These are phyloP conservation scores for Thelonectria rubi DNA, from an alignment of 2,329 filamentous ascomycete species.

Conservation along the genomic window DNA sequence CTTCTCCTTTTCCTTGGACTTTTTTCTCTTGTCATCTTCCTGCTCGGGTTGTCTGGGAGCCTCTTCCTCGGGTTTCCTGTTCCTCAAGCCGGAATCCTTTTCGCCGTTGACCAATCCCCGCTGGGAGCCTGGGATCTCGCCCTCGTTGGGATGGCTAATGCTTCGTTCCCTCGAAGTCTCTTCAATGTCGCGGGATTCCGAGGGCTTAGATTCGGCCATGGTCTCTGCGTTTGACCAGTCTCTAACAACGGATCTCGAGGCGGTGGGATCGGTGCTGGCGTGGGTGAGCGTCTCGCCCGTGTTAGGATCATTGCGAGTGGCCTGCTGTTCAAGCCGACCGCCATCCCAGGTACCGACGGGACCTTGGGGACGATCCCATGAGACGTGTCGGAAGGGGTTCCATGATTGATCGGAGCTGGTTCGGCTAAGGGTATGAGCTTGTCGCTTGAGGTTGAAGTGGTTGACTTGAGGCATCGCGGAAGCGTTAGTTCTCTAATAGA, in stretches of 20 bases:
- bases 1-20: slow-evolving; percentile 53
- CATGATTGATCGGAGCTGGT: slow-evolving; percentile 50
- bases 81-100: slow-evolving; percentile 40
- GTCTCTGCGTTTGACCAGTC: slow-evolving; percentile 42
- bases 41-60: slow-evolving; percentile 29
- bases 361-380: slow-evolving; percentile 45
- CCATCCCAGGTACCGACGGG: slow-evolving; percentile 50
- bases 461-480: slow-evolving; percentile 52
- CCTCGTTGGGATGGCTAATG: slow-evolving; percentile 32
- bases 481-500: neutral
- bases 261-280: slow-evolving; percentile 46
- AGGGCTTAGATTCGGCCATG: slow-evolving; percentile 30
- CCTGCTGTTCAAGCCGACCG: slow-evolving; percentile 45
- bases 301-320: slow-evolving; percentile 30
- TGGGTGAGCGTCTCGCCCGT: slow-evolving; percentile 48
- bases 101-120: slow-evolving; percentile 36
- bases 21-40: slow-evolving; percentile 38
- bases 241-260: slow-evolving; percentile 30
- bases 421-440: slow-evolving; percentile 55
- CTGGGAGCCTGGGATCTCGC: slow-evolving; percentile 33
- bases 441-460: slow-evolving; percentile 54
- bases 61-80: slow-evolving; percentile 44
- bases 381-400: slow-evolving; percentile 57
- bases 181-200: slow-evolving; percentile 26
- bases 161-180: slow-evolving; percentile 34